phyloP scores from a whole-genome alignment of 805 yeast genomes.

The Groenewaldozyma tartarivorans region DNA sequence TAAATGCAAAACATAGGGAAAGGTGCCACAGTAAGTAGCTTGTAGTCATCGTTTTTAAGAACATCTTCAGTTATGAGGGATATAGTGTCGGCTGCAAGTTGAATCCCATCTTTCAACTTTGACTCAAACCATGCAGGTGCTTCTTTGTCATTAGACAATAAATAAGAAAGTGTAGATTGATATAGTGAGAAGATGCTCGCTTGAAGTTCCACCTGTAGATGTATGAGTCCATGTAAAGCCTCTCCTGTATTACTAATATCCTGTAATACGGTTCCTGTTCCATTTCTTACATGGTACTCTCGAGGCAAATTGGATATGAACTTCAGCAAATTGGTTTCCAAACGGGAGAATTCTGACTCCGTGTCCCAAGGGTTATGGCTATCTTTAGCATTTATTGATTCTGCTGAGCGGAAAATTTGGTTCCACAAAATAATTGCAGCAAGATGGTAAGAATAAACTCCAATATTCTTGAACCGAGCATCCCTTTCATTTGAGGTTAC shows the following conservation, averaged over 20 bases:
- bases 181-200: slow-evolving; percentile 24
- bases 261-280: slow-evolving; percentile 10
- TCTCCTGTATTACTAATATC: slow-evolving; percentile 13
- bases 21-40: slow-evolving; percentile 27
- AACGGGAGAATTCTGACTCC: slow-evolving; percentile 18
- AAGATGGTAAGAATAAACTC: slow-evolving; percentile 11
- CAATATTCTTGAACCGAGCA: not conserved
- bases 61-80: slow-evolving; percentile 24
- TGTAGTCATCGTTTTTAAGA: slow-evolving; percentile 20
- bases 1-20: slow-evolving; percentile 28
- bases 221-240: slow-evolving; percentile 10
- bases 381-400: slow-evolving; percentile 14
- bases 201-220: slow-evolving; percentile 24
- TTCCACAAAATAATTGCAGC: slow-evolving; percentile 17
- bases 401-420: slow-evolving; percentile 14
- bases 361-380: slow-evolving; percentile 25
- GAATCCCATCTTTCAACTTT: slow-evolving; percentile 22
- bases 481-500: not conserved
- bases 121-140: slow-evolving; percentile 25
- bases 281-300: slow-evolving; percentile 18
- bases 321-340: slow-evolving; percentile 14
- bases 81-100: slow-evolving; percentile 26
- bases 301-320: slow-evolving; percentile 19
- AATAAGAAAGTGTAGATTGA: slow-evolving; percentile 25
- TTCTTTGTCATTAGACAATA: slow-evolving; percentile 5